Evolutionary conservation across 2,329 filamentous ascomycete species (phyloP).

Genomic region (Akanthomyces dipterigenus): DNA sequence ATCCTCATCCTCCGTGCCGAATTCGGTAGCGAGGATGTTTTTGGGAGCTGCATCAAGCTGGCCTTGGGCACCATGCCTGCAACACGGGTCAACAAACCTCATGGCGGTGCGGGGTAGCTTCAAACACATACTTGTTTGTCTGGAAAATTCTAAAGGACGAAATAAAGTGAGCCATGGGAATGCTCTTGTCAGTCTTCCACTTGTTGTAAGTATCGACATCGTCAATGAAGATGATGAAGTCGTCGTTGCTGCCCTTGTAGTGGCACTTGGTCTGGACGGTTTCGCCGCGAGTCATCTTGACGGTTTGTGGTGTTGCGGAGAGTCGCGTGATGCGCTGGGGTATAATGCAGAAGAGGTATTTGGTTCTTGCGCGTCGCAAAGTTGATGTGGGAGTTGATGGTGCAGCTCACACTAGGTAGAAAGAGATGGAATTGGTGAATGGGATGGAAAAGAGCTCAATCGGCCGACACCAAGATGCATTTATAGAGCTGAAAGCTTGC

Average conservation of each 20-base stretch:
- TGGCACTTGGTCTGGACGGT: constrained; percentile 68
- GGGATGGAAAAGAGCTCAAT: background rate
- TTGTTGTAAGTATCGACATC: constrained; percentile 60
- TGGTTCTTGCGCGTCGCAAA: constrained; percentile 9
- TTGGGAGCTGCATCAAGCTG: constrained; percentile 71
- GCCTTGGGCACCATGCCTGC: constrained; percentile 80
- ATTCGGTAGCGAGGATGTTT: constrained; percentile 71
- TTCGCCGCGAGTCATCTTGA: constrained; percentile 66
- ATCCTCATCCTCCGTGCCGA: constrained; percentile 73
- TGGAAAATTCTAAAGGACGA: constrained; percentile 84
- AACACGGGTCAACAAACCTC: constrained; percentile 13
- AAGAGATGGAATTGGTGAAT: constrained; percentile 6
- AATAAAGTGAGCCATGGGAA: constrained; percentile 79
- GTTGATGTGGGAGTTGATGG: background rate
- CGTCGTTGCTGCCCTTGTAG: constrained; percentile 65
- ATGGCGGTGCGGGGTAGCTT: background rate
- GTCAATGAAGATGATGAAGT: constrained; percentile 55
- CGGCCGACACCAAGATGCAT: background rate
- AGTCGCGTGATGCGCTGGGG: constrained; percentile 15
- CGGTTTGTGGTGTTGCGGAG: constrained; percentile 14
- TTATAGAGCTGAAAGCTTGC: constrained; percentile 11
- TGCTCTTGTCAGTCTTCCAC: constrained; percentile 73
- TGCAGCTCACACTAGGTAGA: background rate
- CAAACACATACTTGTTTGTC: constrained; percentile 70
- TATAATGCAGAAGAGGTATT: constrained; percentile 11